Evolutionary conservation across 1,139 yeast species (phyloP), one percentile per base, ranked within the genome.

Genomic region (Saccharomyces hybrid): DNA sequence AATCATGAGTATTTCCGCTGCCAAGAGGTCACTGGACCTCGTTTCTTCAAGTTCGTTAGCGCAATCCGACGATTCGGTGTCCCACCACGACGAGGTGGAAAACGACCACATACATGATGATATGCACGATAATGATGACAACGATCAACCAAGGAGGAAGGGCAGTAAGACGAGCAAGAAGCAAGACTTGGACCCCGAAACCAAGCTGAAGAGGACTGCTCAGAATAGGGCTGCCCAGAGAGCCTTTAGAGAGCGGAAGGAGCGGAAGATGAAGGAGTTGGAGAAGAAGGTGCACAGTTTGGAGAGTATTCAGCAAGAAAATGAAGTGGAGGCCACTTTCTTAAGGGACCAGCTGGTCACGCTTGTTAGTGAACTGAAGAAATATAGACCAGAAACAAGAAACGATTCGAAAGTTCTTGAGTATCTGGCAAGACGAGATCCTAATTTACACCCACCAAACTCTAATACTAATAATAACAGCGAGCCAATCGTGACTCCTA

Each of bases 181-280:
- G 38, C 47, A 51, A 46, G 50, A 51, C 13, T 75, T 84, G 55
- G 86, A 84, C 23, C 79, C 86, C 2, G 96, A 88, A 67, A 96
- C 97, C 2, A 79, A 75, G 60, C 81, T 83, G 63, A 91, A 89
- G 76, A 78, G 98, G 63, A 88, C 96, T 16, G 97, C 97, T 1
- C 99, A 93, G 73, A 93, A 93, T 71, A 79, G 99, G 66, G 98
- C 98, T 5, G 99, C 99, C 16, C 99, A 93, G 72, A 78, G 98
- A 56, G 98, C 98, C 7, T 93, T 91, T 71, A 77, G 99, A 57
- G 99, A 93, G 71, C 81, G 99, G 58, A 91, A 91, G 70, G 98
- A 93, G 70, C 78, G 78, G 55, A 89, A 88, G 66, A 81, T 93
- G 85, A 81, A 83, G 67, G 97, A 91, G 60, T 78, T 93, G 58